Base-by-base conservation (phyloP, 192 early-diverging fungal species). In the Coemansia sp. region DNA sequence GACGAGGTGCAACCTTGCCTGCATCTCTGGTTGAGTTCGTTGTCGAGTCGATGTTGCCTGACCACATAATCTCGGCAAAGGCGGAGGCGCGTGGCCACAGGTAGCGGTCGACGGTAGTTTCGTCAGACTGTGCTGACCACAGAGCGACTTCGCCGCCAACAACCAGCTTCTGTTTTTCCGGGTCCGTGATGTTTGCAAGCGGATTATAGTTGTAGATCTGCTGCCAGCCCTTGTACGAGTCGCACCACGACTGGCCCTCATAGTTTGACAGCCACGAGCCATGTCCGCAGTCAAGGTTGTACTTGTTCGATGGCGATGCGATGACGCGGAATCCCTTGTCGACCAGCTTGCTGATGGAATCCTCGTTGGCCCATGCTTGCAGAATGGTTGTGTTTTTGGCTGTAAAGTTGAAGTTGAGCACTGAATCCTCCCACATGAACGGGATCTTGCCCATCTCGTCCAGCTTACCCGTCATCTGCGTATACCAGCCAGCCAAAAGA, bases 281-380 rank as follows among this genome's bases (percentile, higher is more conserved):
- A 59, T 86, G 85, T 0, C 89, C 89, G 67, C 89, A 92, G 74
- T 92, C 89, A 61, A 91, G 75, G 42, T 89, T 86, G 66, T 88
- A 89, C 64, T 83, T 87, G 61, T 85, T 87, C 60, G 74, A 81
- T 2, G 86, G 83, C 17, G 79, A 75, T 45, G 87, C 85, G 65
- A 91, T 72, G 4, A 84, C 73, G 42, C 86, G 86, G 53, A 89
- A 86, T 1, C 89, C 89, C 65, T 79, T 81, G 32, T 83, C 66
- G 6, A 87, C 85, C 14, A 83, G 45, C 59, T 82, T 78, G 59
- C 78, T 63, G 22, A 85, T 78, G 17, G 87, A 88, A 15, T 78
- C 77, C 35, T 81, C 78, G 68, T 78, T 81, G 14, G 81, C 86
- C 88, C 91, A 91, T 32, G 89, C 85, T 63, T 92, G 87, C 14